These are phyloP conservation scores for Globisporangium parvum DNA, from an alignment of 352 stramenopile genomes.

Conservation along the genomic window DNA sequence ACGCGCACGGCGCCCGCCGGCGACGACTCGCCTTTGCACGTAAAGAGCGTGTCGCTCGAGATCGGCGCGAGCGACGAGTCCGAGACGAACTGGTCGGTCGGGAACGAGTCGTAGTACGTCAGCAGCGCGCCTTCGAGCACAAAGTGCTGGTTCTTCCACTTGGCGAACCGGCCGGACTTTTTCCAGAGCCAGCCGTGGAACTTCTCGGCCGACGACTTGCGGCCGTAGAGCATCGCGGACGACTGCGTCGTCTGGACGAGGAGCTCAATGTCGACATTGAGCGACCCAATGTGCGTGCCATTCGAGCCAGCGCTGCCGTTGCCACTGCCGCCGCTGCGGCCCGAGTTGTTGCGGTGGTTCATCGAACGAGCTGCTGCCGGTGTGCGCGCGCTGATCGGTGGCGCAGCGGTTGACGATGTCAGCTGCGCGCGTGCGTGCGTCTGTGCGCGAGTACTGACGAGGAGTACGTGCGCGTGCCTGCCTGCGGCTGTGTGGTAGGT, in stretches of 20 bases:
- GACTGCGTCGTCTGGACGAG: conserved; percentile 79
- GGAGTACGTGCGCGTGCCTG: not conserved
- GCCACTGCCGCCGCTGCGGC: conserved; percentile 1
- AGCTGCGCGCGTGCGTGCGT: not conserved
- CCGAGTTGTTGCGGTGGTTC: conserved; percentile 13
- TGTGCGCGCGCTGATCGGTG: not conserved
- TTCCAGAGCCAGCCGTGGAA: conserved; percentile 84
- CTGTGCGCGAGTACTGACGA: not conserved
- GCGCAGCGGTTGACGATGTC: not conserved
- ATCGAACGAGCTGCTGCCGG: conserved; percentile 1
- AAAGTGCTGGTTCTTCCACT: conserved; percentile 85
- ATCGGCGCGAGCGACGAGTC: conserved; percentile 53
- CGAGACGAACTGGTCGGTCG: conserved; percentile 71
- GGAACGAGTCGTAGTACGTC: conserved; percentile 81
- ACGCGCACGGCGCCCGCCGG: conserved; percentile 65
- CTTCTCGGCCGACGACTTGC: conserved; percentile 56
- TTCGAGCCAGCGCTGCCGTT: conserved; percentile 11
- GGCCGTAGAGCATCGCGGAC: conserved; percentile 60
- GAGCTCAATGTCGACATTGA: conserved; percentile 81
- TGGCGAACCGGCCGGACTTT: conserved; percentile 70
- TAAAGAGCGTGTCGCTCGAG: conserved; percentile 56
- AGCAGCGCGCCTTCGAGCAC: conserved; percentile 70
- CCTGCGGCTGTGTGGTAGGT: not conserved
- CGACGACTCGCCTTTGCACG: conserved; percentile 64
- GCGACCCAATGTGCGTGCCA: conserved; percentile 26